Evolutionary conservation across 164 flowering plant genomes (phyloP).

Genomic region (Piper betle): DNA sequence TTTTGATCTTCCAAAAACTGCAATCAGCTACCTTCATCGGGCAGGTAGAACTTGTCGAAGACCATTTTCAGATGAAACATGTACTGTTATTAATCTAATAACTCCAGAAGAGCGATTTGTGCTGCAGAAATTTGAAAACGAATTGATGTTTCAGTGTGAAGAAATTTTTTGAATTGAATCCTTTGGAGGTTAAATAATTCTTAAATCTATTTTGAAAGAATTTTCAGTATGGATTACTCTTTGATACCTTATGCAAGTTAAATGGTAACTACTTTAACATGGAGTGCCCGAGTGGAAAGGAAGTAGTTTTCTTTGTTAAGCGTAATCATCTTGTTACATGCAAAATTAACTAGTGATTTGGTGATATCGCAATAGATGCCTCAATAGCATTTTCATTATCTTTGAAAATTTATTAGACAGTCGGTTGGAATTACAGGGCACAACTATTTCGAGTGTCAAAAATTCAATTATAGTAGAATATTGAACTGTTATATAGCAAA

Average conservation of each 20-base stretch:
- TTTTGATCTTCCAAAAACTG: constrained; percentile 78
- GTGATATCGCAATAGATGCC: too few relatives aligned
- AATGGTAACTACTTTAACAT: too few relatives aligned
- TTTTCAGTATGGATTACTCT: too few relatives aligned
- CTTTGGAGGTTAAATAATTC: background rate
- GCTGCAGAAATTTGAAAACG: constrained; percentile 72
- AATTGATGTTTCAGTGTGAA: constrained; percentile 65
- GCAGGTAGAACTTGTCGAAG: constrained; percentile 87
- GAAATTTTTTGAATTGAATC: constrained; percentile 23
- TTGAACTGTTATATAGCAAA: constrained; percentile 34
- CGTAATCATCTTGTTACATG: too few relatives aligned
- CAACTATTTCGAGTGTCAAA: background rate
- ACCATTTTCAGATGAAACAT: constrained; percentile 71
- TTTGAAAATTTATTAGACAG: too few relatives aligned
- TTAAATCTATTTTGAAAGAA: too few relatives aligned
- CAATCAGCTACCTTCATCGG: constrained; percentile 79
- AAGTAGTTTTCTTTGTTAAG: too few relatives aligned
- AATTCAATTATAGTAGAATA: background rate
- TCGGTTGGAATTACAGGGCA: background rate
- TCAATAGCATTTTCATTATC: too few relatives aligned
- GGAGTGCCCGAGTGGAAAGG: too few relatives aligned
- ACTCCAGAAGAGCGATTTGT: constrained; percentile 63
- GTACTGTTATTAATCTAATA: constrained; percentile 58
- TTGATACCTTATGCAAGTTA: too few relatives aligned
- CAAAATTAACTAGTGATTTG: too few relatives aligned